Base-by-base conservation (phyloP, 1,284 basidiomycete genomes). In the Trichosporon coremiiforme region DNA sequence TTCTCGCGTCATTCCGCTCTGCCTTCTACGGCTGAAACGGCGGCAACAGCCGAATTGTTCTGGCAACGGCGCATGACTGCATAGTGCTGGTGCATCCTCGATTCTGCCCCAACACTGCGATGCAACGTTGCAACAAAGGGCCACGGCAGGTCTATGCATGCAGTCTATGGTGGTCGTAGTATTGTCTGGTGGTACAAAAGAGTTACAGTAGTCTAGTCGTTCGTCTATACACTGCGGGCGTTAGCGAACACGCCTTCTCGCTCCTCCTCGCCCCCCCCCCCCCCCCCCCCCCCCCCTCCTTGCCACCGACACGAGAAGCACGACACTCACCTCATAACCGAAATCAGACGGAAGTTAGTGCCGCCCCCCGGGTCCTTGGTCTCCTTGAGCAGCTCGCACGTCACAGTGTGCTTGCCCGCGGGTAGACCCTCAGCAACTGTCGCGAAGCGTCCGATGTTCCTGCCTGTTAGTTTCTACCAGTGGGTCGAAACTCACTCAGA, bases 381-480 rank as follows among this genome's bases (percentile, higher is more conserved):
- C 64, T 75, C 64, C n/a, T 31, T n/a, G 29, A 75, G 45, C 22
- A 75, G 33, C 63, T 70, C 64, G 69, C 72, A 71, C 12, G 68
- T 73, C 20, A 72, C 64, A 5, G 29, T 53, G 68, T 71, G 68
- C 31, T 22, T 60, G 60, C 74, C 70, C 12, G 67, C 38, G 13
- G 36, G 13, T 25, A 72, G 53, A 38, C 25, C 25, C 22, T 67
- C 68, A 2, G 60, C 45, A 7, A 73, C 35, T 20, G 68, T 69
- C 17, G 71, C 36, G 35, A 70, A 70, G 5, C 68, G 70, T 10
- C 73, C 73, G 53, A 72, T 74, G 67, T 74, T 74, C 17, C 72
- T 79, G 66, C 10, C 4, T 2, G 66, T 68, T 38, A 69, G 67
- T 25, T 31, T 6, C n/a, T 7, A 29, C 2, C 10, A 9, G n/a